phyloP scores from a whole-genome alignment of 176 grass and related monocot genomes.

The Alloteropsis semialata region DNA sequence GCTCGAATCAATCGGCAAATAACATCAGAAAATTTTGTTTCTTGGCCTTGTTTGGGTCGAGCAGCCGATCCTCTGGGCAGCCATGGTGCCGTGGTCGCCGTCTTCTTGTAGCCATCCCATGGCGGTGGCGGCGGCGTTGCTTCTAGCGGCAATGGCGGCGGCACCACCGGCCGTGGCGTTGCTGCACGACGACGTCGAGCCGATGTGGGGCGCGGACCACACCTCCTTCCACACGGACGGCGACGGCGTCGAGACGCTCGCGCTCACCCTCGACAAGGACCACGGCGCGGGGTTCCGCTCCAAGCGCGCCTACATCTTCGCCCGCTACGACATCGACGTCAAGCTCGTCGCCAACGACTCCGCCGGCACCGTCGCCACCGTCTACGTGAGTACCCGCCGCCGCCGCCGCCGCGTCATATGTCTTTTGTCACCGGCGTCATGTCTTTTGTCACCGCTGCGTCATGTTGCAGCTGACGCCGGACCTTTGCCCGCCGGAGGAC shows the following conservation, averaged over 20 bases:
- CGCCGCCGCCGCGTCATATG: neutral
- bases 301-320: slow-evolving; percentile 53
- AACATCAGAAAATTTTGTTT: no score
- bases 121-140: neutral
- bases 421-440: no score
- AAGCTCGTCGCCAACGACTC: slow-evolving; percentile 60
- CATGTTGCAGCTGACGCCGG: slow-evolving; percentile 31
- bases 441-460: neutral
- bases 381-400: slow-evolving; percentile 36
- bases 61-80: no score
- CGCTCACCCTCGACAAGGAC: slow-evolving; percentile 33
- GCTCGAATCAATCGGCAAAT: no score
- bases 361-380: slow-evolving; percentile 69
- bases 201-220: slow-evolving; percentile 40
- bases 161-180: neutral
- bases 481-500: slow-evolving; percentile 7
- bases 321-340: slow-evolving; percentile 55
- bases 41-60: no score
- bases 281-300: slow-evolving; percentile 58
- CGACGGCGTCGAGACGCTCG: neutral
- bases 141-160: neutral
- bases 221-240: slow-evolving; percentile 23
- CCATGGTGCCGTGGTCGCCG: no score
- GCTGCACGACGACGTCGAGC: slow-evolving; percentile 9
- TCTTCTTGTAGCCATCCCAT: neutral